phyloP scores from a whole-genome alignment of 208 protist species.

The Crithidia bombi region DNA sequence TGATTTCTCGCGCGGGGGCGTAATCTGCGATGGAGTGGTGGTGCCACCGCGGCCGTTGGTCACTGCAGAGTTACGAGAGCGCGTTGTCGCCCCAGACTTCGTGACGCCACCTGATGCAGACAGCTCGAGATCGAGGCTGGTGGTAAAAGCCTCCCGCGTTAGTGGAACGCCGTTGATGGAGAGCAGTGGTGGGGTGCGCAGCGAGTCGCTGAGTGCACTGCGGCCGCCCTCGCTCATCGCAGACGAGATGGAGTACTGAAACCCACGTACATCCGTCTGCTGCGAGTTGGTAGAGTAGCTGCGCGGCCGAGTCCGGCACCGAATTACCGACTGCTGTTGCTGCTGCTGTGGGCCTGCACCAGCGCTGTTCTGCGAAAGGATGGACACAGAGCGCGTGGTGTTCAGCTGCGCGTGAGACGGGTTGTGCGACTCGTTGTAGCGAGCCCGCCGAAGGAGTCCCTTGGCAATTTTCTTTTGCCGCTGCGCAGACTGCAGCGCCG shows the following conservation, averaged over 20 bases:
- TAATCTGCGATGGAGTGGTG: background rate
- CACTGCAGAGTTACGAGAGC: slow-evolving; percentile 2
- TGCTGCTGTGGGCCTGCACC: background rate
- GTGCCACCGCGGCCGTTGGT: slow-evolving; percentile 1
- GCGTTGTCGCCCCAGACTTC: slow-evolving; percentile 15
- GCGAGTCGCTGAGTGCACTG: slow-evolving; percentile 33
- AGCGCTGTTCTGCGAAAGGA: slow-evolving; percentile 29
- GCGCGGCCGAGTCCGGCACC: slow-evolving; percentile 26
- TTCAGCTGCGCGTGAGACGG: slow-evolving; percentile 6
- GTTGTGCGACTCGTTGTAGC: slow-evolving; percentile 51
- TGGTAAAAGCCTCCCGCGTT: slow-evolving; percentile 16
- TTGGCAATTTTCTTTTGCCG: slow-evolving; percentile 53
- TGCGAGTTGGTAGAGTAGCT: slow-evolving; percentile 34
- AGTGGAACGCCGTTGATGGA: slow-evolving; percentile 1
- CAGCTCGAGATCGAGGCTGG: slow-evolving; percentile 26
- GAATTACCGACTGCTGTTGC: slow-evolving; percentile 17
- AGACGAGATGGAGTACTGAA: slow-evolving; percentile 38
- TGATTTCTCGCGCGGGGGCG: background rate
- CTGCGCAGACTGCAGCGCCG: slow-evolving; percentile 26
- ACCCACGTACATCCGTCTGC: slow-evolving; percentile 29
- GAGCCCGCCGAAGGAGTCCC: slow-evolving; percentile 51
- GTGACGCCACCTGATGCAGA: slow-evolving; percentile 15
- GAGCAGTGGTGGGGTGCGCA: slow-evolving; percentile 22
- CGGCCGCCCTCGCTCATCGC: slow-evolving; percentile 31
- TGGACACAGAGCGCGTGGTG: slow-evolving; percentile 20